Percentiles rank a stretch among this genome's conserved stretches.
Evolutionary conservation across 2,329 filamentous ascomycete species (phyloP).

Genomic region (Gaeumannomyces tritici): DNA sequence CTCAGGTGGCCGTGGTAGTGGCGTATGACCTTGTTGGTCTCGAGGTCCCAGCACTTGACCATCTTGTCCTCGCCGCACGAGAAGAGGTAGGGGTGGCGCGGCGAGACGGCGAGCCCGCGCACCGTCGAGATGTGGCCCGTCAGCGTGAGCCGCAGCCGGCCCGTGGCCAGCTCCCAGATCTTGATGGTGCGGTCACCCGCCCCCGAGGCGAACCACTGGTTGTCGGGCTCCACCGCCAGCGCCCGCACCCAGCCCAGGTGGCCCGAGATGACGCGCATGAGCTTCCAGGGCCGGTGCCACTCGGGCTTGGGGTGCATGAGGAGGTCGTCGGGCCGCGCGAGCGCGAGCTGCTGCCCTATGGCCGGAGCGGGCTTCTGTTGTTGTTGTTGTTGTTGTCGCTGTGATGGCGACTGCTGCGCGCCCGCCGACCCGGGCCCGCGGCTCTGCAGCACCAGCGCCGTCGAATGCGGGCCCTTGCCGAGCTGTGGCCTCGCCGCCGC

Average conservation of each 20-base stretch:
- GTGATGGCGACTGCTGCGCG: conserved; percentile 7
- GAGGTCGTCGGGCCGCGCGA: conserved; percentile 17
- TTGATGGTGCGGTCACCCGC: conserved; percentile 96
- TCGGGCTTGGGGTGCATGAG: conserved; percentile 58
- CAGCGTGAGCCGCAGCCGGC: conserved; percentile 72
- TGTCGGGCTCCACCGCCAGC: conserved; percentile 87
- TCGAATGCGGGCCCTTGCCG: conserved; percentile 17
- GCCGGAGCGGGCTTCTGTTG: neutral
- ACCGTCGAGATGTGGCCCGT: conserved; percentile 94
- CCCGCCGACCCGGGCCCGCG: conserved; percentile 14
- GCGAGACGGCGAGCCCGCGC: conserved; percentile 82
- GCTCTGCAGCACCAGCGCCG: conserved; percentile 25
- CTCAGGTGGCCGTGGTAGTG: conserved; percentile 97
- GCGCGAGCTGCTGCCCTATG: conserved; percentile 24
- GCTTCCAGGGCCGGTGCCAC: conserved; percentile 97
- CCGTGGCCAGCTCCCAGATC: conserved; percentile 93
- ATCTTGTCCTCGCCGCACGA: conserved; percentile 98
- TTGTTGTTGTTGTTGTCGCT: neutral
- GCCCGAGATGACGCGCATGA: conserved; percentile 94
- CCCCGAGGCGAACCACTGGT: conserved; percentile 95
- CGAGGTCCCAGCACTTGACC: conserved; percentile 99
- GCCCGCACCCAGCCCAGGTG: conserved; percentile 91
- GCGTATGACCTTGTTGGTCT: conserved; percentile 98
- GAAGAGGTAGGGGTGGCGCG: conserved; percentile 91
- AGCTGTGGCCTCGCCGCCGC: conserved; percentile 6